Conservation (phyloP, 306 rosid species). For the Gleditsia sinensis region DNA sequence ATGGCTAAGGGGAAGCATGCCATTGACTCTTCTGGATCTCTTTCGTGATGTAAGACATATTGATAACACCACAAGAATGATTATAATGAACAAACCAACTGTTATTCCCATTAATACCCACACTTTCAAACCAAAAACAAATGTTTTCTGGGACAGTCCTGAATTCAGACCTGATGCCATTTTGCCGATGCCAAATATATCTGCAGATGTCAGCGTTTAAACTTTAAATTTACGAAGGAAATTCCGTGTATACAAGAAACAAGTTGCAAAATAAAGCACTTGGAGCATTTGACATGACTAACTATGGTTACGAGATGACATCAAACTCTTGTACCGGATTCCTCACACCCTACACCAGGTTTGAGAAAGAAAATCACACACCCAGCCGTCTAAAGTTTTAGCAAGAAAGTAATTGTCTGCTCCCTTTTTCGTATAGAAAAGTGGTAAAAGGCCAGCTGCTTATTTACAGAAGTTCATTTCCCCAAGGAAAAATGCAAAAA, state of each 20-base stretch:
- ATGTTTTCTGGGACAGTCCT: conserved; percentile 66
- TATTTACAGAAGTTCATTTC: not conserved
- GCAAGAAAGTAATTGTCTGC: too few species aligned
- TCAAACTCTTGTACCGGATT: conserved; percentile 11
- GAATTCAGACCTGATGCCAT: conserved; percentile 76
- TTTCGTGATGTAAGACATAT: conserved; percentile 69
- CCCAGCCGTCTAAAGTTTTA: not conserved
- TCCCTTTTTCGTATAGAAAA: too few species aligned
- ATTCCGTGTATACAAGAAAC: conserved; percentile 13
- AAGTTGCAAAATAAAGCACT: conserved; percentile 11
- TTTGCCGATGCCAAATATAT: conserved; percentile 27
- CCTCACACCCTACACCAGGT: conserved; percentile 1
- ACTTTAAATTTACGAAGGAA: conserved; percentile 5
- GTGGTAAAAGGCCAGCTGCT: not conserved
- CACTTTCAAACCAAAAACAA: conserved; percentile 73
- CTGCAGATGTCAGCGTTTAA: conserved; percentile 40
- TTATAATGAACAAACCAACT: conserved; percentile 64
- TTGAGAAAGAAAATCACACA: conserved; percentile 28
- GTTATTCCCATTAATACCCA: conserved; percentile 77
- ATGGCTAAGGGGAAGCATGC: conserved; percentile 57
- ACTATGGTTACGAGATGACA: conserved; percentile 1
- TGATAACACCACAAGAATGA: conserved; percentile 68
- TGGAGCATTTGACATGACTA: conserved; percentile 12
- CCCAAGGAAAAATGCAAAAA: not conserved
- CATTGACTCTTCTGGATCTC: conserved; percentile 54